These are phyloP conservation scores for Trametes elegans DNA, from an alignment of 768 basidiomycete species.

Conservation along the genomic window DNA sequence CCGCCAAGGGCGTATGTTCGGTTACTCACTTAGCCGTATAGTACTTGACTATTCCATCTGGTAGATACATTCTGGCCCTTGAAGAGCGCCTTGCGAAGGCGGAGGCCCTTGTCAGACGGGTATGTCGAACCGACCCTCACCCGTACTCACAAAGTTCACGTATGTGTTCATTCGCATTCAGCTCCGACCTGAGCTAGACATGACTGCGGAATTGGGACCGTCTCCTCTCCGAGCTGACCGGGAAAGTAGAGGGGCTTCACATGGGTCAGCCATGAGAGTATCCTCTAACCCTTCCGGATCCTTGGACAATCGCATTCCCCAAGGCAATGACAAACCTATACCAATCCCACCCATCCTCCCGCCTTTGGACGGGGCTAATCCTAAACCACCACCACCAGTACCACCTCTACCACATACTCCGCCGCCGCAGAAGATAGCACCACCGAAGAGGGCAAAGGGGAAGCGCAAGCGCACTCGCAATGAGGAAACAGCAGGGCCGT, in stretches of 20 bases:
- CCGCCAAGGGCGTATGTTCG: background rate
- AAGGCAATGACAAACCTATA: too few relatives aligned
- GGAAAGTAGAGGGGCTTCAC: background rate
- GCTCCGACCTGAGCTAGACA: background rate
- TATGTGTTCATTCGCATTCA: background rate
- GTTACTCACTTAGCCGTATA: too few relatives aligned
- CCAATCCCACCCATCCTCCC: too few relatives aligned
- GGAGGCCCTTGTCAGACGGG: background rate
- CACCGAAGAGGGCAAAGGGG: background rate
- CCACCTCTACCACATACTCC: background rate
- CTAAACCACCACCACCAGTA: background rate
- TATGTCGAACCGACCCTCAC: background rate
- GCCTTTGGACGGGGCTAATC: too few relatives aligned
- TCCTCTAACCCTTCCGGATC: background rate
- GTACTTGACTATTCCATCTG: background rate
- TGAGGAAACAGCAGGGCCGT: too few relatives aligned
- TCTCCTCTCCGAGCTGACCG: background rate
- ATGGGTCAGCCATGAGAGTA: background rate
- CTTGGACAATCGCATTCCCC: too few relatives aligned
- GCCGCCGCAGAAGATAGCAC: background rate
- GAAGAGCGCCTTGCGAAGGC: background rate
- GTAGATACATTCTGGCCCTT: background rate
- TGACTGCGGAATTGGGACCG: background rate
- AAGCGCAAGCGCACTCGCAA: too few relatives aligned
- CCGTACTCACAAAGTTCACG: too few relatives aligned